These are phyloP conservation scores for Kluyveromyces dobzhanskii DNA, from an alignment of 805 yeast genomes.

Conservation along the genomic window DNA sequence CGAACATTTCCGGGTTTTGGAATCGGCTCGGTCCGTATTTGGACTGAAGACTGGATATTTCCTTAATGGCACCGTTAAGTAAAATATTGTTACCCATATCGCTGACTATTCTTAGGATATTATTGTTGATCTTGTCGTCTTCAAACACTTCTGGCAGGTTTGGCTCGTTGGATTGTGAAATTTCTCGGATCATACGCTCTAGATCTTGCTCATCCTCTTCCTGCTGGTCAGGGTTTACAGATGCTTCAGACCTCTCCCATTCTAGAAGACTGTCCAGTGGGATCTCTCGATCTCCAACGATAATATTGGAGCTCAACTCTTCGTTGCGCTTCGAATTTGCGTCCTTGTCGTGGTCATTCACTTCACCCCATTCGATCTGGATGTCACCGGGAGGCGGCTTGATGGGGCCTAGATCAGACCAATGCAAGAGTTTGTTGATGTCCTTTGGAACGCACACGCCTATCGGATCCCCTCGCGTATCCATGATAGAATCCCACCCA, in stretches of 20 bases:
- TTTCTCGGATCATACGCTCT: slow-evolving; percentile 1
- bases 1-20: slow-evolving; percentile 47
- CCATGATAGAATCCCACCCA: slow-evolving; percentile 56
- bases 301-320: neutral
- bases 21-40: slow-evolving; percentile 42
- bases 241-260: slow-evolving; percentile 5
- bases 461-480: slow-evolving; percentile 35
- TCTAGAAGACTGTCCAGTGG: slow-evolving; percentile 6
- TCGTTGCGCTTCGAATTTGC: neutral
- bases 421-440: slow-evolving; percentile 25
- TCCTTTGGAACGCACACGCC: slow-evolving; percentile 36
- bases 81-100: slow-evolving; percentile 48
- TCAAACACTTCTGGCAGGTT: slow-evolving; percentile 6
- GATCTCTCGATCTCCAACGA: neutral
- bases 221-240: slow-evolving; percentile 1
- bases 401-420: slow-evolving; percentile 6
- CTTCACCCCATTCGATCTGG: slow-evolving; percentile 1
- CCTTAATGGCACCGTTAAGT: slow-evolving; percentile 47
- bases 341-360: slow-evolving; percentile 4
- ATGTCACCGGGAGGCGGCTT: slow-evolving; percentile 2
- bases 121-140: slow-evolving; percentile 24
- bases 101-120: slow-evolving; percentile 35
- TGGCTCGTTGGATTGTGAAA: slow-evolving; percentile 8
- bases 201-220: slow-evolving; percentile 1
- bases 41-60: slow-evolving; percentile 45